phyloP scores from a whole-genome alignment of 2,329 filamentous ascomycete genomes.

The Monilinia laxa region DNA sequence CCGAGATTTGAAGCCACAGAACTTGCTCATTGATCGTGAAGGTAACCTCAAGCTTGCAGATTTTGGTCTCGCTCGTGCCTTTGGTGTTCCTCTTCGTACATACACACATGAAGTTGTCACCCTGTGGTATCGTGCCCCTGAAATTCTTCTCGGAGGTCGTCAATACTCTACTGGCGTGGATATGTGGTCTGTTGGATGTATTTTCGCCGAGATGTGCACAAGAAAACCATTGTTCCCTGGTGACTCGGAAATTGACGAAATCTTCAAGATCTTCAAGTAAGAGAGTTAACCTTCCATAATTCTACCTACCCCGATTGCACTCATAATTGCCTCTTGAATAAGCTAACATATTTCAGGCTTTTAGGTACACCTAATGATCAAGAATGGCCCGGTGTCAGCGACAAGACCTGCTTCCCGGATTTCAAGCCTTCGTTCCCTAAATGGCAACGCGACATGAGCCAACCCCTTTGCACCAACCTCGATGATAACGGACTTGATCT shows the following conservation, averaged over 20 bases:
- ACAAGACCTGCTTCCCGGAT: constrained; percentile 80
- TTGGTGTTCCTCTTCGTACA: constrained; percentile 85
- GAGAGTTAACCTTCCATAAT: constrained; percentile 30
- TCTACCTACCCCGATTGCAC: background rate
- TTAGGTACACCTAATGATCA: constrained; percentile 82
- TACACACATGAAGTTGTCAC: constrained; percentile 96
- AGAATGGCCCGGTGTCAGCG: constrained; percentile 75
- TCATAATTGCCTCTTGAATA: background rate
- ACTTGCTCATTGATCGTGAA: constrained; percentile 80
- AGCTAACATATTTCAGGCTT: constrained; percentile 49
- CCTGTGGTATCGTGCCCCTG: constrained; percentile 87
- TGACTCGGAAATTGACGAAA: constrained; percentile 90
- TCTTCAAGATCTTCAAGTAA: constrained; percentile 91
- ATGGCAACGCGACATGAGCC: constrained; percentile 71
- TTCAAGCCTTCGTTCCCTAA: constrained; percentile 92
- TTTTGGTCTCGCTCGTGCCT: constrained; percentile 85
- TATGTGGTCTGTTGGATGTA: constrained; percentile 94
- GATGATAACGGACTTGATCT: constrained; percentile 71
- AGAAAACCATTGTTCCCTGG: constrained; percentile 89
- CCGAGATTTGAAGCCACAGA: constrained; percentile 87
- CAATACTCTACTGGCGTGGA: constrained; percentile 94
- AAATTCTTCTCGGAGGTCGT: constrained; percentile 85
- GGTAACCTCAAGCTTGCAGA: constrained; percentile 89
- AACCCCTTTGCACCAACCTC: constrained; percentile 67
- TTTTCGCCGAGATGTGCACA: constrained; percentile 96